phyloP scores from a whole-genome alignment of 164 flowering plant species.

The Vitis labrusca region DNA sequence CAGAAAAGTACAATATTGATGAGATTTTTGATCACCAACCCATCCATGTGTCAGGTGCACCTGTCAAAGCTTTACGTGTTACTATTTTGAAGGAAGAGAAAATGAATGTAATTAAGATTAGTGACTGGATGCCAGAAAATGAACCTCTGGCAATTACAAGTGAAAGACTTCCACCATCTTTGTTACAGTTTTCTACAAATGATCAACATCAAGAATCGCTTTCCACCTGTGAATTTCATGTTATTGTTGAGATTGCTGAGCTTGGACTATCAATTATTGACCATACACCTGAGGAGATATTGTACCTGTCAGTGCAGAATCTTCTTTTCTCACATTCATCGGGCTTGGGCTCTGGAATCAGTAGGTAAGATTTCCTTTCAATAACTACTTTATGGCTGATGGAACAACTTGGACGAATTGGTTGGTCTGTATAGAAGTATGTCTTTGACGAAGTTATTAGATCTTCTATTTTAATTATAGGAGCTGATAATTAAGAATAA shows the following conservation, averaged over 20 bases:
- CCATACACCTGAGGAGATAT: constrained; percentile 98
- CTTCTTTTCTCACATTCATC: constrained; percentile 82
- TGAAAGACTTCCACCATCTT: constrained; percentile 25
- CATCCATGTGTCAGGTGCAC: constrained; percentile 44
- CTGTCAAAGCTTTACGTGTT: constrained; percentile 63
- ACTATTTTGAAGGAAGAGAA: constrained; percentile 76
- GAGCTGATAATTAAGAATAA: background rate
- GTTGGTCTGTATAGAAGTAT: no score
- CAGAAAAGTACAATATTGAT: constrained; percentile 78
- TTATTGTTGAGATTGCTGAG: constrained; percentile 78
- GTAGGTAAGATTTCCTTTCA: constrained; percentile 52
- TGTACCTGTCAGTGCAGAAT: constrained; percentile 81
- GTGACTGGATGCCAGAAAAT: constrained; percentile 90
- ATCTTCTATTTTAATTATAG: background rate
- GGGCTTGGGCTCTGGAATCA: constrained; percentile 92
- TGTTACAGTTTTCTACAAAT: constrained; percentile 31
- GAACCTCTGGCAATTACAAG: constrained; percentile 31
- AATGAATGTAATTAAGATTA: constrained; percentile 69
- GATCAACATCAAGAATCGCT: constrained; percentile 34
- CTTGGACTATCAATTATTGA: constrained; percentile 90
- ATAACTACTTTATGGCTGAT: background rate
- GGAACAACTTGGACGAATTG: background rate
- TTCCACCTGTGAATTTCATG: constrained; percentile 65
- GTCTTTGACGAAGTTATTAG: background rate
- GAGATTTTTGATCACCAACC: constrained; percentile 79